Percentiles rank a stretch among this genome's conserved stretches.
Evolutionary conservation across 441 rosid genomes (phyloP).

Genomic region (Pelargonium myrrhifolium): DNA sequence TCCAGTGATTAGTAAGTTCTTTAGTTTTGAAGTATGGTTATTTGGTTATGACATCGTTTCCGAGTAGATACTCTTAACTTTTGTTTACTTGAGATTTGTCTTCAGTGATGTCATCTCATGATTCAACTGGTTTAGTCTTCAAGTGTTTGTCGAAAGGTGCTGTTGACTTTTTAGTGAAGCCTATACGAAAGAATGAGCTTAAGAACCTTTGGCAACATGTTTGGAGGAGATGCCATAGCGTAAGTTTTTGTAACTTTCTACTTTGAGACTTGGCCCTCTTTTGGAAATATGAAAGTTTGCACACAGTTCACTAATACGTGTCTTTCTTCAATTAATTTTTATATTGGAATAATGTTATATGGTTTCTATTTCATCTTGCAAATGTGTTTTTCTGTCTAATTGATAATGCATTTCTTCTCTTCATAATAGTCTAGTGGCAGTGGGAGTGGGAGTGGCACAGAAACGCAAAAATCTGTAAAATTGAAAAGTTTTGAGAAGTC

Average conservation of each 20-base stretch:
- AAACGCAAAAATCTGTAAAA: conserved; percentile 30
- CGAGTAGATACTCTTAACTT: conserved; percentile 25
- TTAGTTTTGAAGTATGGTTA: conserved; percentile 15
- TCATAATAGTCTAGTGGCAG: conserved; percentile 44
- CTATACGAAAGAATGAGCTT: conserved; percentile 82
- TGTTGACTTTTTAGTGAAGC: conserved; percentile 81
- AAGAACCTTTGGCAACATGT: conserved; percentile 91
- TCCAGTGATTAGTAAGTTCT: conserved; percentile 26
- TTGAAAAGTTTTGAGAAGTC: conserved; percentile 34
- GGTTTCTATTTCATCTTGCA: not conserved
- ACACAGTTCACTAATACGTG: not conserved
- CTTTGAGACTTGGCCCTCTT: not conserved
- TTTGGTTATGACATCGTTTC: conserved; percentile 12
- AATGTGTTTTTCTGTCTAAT: conserved; percentile 14
- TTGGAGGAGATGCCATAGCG: conserved; percentile 85
- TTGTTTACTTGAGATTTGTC: conserved; percentile 25
- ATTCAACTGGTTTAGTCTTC: conserved; percentile 75
- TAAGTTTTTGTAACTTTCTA: conserved; percentile 31
- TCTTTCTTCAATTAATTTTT: not conserved
- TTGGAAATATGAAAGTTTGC: not conserved
- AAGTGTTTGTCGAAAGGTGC: conserved; percentile 89
- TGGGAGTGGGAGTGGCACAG: conserved; percentile 57
- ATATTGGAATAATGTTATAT: not conserved
- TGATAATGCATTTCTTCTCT: conserved; percentile 20
- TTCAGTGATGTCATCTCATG: conserved; percentile 96